These are phyloP conservation scores for Neckera pumila DNA, from an alignment of 225 moss, liverwort and hornwort species.

Conservation along the genomic window DNA sequence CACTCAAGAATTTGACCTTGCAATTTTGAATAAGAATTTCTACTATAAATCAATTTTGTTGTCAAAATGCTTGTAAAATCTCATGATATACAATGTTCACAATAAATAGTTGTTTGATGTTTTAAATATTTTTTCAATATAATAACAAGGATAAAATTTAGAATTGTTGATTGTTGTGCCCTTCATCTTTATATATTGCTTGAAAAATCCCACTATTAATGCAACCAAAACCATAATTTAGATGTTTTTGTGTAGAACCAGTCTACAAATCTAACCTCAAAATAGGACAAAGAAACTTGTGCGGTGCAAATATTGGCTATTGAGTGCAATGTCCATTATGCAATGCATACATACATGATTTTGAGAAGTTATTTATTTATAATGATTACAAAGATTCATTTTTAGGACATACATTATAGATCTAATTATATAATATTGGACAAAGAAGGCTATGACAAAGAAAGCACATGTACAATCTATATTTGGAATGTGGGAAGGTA, in stretches of 20 bases:
- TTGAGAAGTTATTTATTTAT: background rate
- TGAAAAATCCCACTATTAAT: background rate
- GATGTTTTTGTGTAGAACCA: background rate
- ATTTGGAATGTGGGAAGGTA: background rate
- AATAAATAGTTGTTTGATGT: background rate
- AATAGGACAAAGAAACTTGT: no score
- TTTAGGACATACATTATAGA: background rate
- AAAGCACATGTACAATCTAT: no score
- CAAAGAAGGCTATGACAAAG: background rate
- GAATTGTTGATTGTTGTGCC: background rate
- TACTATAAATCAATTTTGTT: background rate
- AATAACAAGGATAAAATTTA: background rate
- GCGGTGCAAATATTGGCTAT: background rate
- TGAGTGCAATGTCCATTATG: background rate
- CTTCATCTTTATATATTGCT: accelerated
- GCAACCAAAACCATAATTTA: background rate
- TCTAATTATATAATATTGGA: background rate
- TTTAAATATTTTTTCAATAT: background rate
- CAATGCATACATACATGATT: accelerated
- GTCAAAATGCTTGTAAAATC: background rate
- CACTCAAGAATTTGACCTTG: background rate
- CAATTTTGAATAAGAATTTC: background rate
- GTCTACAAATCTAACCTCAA: background rate
- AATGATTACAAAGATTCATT: background rate
- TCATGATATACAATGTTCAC: accelerated